A percentile compares a stretch with the other conserved stretches of the same genome.
Conservation (phyloP, 2,329 filamentous ascomycete species). For the Pseudogymnoascus verrucosus region DNA sequence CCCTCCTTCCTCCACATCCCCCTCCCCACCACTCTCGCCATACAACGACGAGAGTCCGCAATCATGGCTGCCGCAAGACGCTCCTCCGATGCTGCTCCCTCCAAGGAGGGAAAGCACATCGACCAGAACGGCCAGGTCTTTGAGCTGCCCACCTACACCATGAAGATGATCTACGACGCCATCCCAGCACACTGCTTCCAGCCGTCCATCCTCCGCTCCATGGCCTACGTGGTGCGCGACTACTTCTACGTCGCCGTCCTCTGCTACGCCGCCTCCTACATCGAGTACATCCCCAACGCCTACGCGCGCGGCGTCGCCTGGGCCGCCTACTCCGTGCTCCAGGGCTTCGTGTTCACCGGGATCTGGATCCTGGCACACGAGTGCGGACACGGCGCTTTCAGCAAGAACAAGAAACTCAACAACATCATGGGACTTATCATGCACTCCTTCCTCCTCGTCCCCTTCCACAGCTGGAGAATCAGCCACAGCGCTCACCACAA, state of each 20-base stretch:
- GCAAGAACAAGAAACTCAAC: conserved; percentile 47
- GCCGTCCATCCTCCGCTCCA: conserved; percentile 42
- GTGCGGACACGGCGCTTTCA: conserved; percentile 62
- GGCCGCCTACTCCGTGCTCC: conserved; percentile 52
- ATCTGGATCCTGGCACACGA: conserved; percentile 67
- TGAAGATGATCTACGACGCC: conserved; percentile 31
- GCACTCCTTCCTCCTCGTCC: conserved; percentile 59
- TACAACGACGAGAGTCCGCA: not conserved
- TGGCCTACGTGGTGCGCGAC: conserved; percentile 50
- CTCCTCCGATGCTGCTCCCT: not conserved
- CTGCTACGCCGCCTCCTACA: conserved; percentile 44
- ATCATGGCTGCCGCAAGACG: not conserved
- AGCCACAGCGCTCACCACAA: conserved; percentile 62
- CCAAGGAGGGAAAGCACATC: conserved; percentile 12
- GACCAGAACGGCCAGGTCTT: conserved; percentile 17
- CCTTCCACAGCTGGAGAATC: conserved; percentile 66
- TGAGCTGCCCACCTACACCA: conserved; percentile 24
- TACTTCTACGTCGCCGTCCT: conserved; percentile 40
- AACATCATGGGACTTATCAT: conserved; percentile 53
- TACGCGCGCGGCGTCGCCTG: conserved; percentile 41
- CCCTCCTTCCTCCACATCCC: not conserved
- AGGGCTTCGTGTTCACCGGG: conserved; percentile 59
- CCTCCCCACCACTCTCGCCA: not conserved
- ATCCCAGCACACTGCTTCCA: conserved; percentile 57
- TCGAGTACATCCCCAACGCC: conserved; percentile 40